phyloP scores from a whole-genome alignment of 2,329 filamentous ascomycete species.

The Cladorrhinum sp. region DNA sequence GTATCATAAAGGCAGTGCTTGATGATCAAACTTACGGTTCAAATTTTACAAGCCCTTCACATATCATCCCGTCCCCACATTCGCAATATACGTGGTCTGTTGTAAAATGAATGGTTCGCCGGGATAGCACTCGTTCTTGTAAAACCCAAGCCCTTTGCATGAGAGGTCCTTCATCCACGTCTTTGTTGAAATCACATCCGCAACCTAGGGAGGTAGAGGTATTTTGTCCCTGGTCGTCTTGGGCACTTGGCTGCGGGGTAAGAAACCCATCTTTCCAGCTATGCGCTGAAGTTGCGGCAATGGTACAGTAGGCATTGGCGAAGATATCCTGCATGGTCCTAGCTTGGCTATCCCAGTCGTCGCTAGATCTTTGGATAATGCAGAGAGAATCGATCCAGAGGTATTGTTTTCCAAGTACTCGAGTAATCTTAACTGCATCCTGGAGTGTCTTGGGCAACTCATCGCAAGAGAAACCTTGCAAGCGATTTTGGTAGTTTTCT shows the following conservation, averaged over 20 bases:
- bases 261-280: slow-evolving; percentile 12
- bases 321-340: slow-evolving; percentile 13
- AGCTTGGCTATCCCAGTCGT: slow-evolving; percentile 9
- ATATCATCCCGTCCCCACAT: neutral
- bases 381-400: too few relatives aligned
- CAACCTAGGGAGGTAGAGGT: neutral
- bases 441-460: slow-evolving; percentile 12
- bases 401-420: slow-evolving; percentile 8
- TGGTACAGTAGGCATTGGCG: slow-evolving; percentile 12
- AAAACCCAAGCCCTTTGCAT: neutral
- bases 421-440: slow-evolving; percentile 14
- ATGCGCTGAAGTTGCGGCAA: slow-evolving; percentile 13
- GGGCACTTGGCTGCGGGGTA: slow-evolving; percentile 2
- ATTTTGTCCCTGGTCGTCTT: neutral
- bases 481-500: neutral
- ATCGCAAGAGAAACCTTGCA: slow-evolving; percentile 2
- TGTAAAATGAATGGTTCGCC: neutral
- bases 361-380: neutral
- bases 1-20: slow-evolving; percentile 1
- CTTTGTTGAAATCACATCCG: neutral
- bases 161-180: neutral
- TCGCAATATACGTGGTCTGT: neutral
- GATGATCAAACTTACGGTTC: neutral
- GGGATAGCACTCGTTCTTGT: neutral
- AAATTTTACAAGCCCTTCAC: neutral